phyloP scores from a whole-genome alignment of 441 rosid species.

The Mallotus japonicus region DNA sequence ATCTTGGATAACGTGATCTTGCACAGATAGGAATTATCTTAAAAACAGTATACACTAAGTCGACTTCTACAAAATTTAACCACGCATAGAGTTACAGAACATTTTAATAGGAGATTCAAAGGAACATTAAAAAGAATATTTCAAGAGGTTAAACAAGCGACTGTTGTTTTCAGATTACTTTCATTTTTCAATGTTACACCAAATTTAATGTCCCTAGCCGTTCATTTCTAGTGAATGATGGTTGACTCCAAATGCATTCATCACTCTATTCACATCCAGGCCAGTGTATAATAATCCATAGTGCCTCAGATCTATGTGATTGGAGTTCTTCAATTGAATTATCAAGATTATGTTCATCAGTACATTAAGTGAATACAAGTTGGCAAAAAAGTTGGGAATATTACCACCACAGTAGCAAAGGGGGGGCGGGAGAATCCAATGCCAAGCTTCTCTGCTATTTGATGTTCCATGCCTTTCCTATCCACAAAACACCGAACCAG shows the following conservation, averaged over 20 bases:
- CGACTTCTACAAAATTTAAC: too few species aligned
- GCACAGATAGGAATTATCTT: neutral
- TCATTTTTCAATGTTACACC: neutral
- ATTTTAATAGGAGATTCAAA: too few species aligned
- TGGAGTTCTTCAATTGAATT: neutral
- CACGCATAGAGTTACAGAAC: too few species aligned
- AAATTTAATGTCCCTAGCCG: neutral
- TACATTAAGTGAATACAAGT: neutral
- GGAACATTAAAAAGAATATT: too few species aligned
- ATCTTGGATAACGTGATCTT: neutral
- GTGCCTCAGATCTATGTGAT: neutral
- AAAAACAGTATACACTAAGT: too few species aligned
- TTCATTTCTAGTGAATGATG: neutral
- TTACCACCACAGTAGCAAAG: constrained; percentile 79
- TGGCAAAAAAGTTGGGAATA: constrained; percentile 20
- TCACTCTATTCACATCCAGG: neutral
- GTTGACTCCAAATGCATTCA: neutral
- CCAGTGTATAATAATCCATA: neutral
- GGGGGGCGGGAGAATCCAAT: constrained; percentile 80
- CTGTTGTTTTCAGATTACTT: too few species aligned
- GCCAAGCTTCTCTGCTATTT: constrained; percentile 79
- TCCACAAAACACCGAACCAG: constrained; percentile 86
- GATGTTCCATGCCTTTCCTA: constrained; percentile 58
- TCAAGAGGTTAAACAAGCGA: too few species aligned
- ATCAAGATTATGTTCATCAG: neutral